Base-by-base conservation (phyloP, 371 early-diverging fungal genomes). In the Mortierella sp. region DNA sequence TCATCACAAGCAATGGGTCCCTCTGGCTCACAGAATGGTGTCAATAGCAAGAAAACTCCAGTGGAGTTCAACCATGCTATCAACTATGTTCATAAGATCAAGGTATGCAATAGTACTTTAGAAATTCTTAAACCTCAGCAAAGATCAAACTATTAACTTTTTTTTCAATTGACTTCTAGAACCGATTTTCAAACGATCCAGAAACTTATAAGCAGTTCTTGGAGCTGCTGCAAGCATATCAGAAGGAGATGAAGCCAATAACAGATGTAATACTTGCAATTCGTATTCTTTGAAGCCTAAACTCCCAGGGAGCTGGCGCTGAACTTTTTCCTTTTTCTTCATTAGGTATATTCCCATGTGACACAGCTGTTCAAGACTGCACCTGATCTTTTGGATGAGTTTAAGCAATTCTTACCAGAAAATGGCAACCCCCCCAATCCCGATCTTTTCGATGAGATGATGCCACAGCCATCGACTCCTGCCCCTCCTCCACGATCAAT, bases 331-430 rank as follows among this genome's bases (percentile, higher is more conserved):
- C 22, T 45, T 54, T 15, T 28, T 22, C 31, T 55, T 10, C n/a
- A 26, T 31, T 29, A 90, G 91, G 97, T 98, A 0, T 98, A 97
- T 82, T 88, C 92, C 0, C 94, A 96, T 77, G 96, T 98, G 9
- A 90, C 93, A 58, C 79, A 87, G 15, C 80, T 99, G 51, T 97
- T 99, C 79, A 88, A 91, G 42, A 88, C 86, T 13, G 95, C 94
- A 0, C 91, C 93, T 0, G 98, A 98, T 83, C 84, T 99, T 49
- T 76, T 99, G 62, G 96, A 94, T 42, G 98, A 99, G 82, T 98
- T 99, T 78, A 96, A 95, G 83, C 96, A 96, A 75, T 99, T 99
- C 82, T 83, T 98, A 47, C 98, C 99, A 0, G 96, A 96, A 66
- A 89, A 89, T 2, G 83, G 79, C 64, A 75, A 81, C 26, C 83